Evolutionary conservation across 495 filamentous ascomycete genomes (phyloP).

Genomic region (Neurospora sp.): DNA sequence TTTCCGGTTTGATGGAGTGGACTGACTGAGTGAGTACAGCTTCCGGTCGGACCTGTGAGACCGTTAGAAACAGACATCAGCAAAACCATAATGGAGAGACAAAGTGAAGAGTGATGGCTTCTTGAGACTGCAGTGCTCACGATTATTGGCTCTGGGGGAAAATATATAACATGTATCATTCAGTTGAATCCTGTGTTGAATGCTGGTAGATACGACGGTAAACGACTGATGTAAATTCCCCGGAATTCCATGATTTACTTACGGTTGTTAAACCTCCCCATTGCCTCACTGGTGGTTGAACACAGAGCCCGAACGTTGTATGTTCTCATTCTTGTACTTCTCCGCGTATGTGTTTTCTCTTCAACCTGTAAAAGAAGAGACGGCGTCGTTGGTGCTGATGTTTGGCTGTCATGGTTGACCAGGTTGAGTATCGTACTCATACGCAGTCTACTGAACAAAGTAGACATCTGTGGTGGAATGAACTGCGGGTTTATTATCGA

Average conservation of each 20-base stretch:
- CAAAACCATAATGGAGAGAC: not conserved
- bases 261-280: not conserved
- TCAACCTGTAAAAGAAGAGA: not conserved
- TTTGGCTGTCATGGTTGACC: not conserved
- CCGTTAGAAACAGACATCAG: not conserved
- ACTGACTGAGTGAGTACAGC: not conserved
- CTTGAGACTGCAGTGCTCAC: not conserved
- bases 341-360: not conserved
- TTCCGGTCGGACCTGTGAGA: not conserved
- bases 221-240: too few relatives aligned
- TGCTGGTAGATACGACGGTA: not conserved
- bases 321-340: not conserved
- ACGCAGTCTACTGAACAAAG: not conserved
- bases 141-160: not conserved
- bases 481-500: not conserved
- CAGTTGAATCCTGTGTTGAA: not conserved
- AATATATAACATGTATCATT: not conserved
- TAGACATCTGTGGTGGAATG: not conserved
- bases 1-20: not conserved
- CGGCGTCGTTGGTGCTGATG: not conserved
- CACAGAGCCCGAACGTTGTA: not conserved
- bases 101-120: not conserved
- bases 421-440: not conserved
- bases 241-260: too few relatives aligned
- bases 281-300: not conserved